These are phyloP conservation scores for Phytophthora sp. DNA, from an alignment of 352 stramenopile genomes.

Conservation along the genomic window DNA sequence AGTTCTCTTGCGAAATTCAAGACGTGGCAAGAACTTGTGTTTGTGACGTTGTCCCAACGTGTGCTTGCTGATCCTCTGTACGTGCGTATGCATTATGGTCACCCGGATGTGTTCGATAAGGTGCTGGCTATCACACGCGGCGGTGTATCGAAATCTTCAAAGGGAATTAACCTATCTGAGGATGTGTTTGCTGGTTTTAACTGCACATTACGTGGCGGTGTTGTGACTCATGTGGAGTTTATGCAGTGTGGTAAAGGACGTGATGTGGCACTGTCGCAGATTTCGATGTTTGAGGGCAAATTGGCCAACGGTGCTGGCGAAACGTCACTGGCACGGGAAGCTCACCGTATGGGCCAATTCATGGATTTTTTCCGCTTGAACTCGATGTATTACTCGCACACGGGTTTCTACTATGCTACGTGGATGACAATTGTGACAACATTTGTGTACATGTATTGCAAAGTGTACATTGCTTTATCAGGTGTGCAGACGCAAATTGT, in stretches of 20 bases:
- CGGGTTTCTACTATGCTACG: constrained; percentile 85
- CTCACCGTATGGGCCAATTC: constrained; percentile 86
- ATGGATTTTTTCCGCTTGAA: constrained; percentile 89
- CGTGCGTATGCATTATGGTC: constrained; percentile 85
- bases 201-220: constrained; percentile 71
- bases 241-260: constrained; percentile 89
- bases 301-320: constrained; percentile 83
- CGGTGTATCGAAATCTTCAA: constrained; percentile 80
- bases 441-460: constrained; percentile 89
- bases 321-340: constrained; percentile 77
- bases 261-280: constrained; percentile 86
- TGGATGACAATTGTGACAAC: constrained; percentile 91
- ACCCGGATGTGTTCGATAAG: constrained; percentile 88
- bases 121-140: constrained; percentile 75
- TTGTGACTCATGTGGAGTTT: constrained; percentile 86
- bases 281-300: constrained; percentile 90
- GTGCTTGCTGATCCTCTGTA: constrained; percentile 78
- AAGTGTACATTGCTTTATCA: constrained; percentile 80
- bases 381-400: constrained; percentile 91
- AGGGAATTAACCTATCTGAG: constrained; percentile 87
- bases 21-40: constrained; percentile 86
- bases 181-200: constrained; percentile 90
- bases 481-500: constrained; percentile 77
- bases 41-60: constrained; percentile 85
- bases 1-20: constrained; percentile 88